Evolutionary conservation across 2,329 filamentous ascomycete species (phyloP), one percentile per base, ranked within the genome.

Genomic region (Rhytidhysteron rufulum): DNA sequence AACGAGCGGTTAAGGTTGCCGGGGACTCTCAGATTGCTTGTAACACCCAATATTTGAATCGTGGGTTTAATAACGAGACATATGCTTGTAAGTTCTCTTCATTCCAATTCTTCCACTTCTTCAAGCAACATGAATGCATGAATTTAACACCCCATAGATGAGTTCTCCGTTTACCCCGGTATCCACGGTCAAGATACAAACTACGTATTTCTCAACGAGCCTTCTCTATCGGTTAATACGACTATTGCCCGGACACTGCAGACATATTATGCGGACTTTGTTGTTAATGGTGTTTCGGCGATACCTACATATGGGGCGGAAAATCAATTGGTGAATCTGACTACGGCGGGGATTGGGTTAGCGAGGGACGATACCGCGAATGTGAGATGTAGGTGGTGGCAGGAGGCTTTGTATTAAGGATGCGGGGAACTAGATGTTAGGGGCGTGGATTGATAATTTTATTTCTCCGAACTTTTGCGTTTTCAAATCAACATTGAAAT

Each of bases 121-220:
- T n/a, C n/a, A n/a, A n/a, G n/a, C n/a, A n/a, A n/a, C n/a, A n/a
- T n/a, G n/a, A n/a, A n/a, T n/a, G n/a, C n/a, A n/a, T n/a, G n/a
- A n/a, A n/a, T n/a, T n/a, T n/a, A n/a, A n/a, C n/a, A n/a, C n/a
- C n/a, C n/a, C 48, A 55, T 58, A 5, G 76, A 77, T 58, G 49
- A 67, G 16, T 78, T 77, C 51, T 57, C 62, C 21, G 63, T 73
- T 4, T 66, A 66, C 0, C 72, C 73, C 0, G 71, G 62, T 7
- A 53, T 71, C n/a, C 75, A 78, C 50, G 72, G 65, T 15, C 51
- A 65, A 37, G 75, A 78, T 46, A 46, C 73, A 6, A 42, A 61
- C 0, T 75, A 73, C 46, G 72, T 69, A 1, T 76, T 71, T 56
- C 77, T 68, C 62, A 68, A 72, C 37, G 54, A 47, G 21, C 27